These are phyloP conservation scores for Aspergillus novofumigatus DNA, from an alignment of 2,329 filamentous ascomycete genomes.

Conservation along the genomic window DNA sequence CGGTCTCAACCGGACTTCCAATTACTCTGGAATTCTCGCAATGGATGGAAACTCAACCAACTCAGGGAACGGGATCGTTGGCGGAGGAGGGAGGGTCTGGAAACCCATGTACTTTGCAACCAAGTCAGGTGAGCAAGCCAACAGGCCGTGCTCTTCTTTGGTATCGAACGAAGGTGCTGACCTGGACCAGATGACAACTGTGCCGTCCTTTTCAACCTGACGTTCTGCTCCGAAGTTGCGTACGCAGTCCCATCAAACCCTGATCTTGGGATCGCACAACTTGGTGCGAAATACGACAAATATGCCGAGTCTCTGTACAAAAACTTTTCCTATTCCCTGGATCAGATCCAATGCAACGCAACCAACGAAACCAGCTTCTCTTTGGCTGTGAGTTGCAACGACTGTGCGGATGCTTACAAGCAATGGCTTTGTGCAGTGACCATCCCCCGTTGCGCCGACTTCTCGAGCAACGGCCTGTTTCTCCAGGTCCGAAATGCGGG, in stretches of 20 bases:
- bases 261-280: conserved; percentile 49
- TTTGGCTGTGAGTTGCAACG: conserved; percentile 67
- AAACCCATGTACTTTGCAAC: conserved; percentile 69
- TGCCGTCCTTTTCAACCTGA: conserved; percentile 77
- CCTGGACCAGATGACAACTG: conserved; percentile 66
- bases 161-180: background rate
- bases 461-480: conserved; percentile 52
- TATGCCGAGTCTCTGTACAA: conserved; percentile 65
- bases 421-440: conserved; percentile 90
- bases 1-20: conserved; percentile 66
- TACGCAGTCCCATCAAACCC: conserved; percentile 87
- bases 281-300: conserved; percentile 73
- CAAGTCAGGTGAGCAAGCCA: conserved; percentile 59
- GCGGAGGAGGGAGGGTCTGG: conserved; percentile 75
- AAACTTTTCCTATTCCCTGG: conserved; percentile 76
- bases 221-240: conserved; percentile 81
- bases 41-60: conserved; percentile 54
- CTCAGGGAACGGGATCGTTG: conserved; percentile 52
- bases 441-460: conserved; percentile 90
- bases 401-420: conserved; percentile 81
- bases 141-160: background rate
- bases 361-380: conserved; percentile 72
- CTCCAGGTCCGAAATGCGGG: conserved; percentile 69
- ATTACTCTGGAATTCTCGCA: conserved; percentile 71
- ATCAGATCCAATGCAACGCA: conserved; percentile 82